Conservation (phyloP, 1,284 basidiomycete species). For the Rhodotorula sp. region DNA sequence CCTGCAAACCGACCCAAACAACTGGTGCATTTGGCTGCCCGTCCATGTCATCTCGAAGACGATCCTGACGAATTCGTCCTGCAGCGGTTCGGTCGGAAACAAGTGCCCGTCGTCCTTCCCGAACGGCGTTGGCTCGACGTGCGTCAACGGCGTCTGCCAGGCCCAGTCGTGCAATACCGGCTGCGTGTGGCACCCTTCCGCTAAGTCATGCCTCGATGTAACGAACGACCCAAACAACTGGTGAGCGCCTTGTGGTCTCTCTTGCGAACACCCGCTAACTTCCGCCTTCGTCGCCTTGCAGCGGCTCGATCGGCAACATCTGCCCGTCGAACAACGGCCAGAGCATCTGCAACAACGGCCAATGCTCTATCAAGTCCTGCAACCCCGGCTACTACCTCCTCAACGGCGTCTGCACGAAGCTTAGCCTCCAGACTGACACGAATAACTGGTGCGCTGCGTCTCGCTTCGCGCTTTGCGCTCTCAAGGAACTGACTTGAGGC, state of each 20-base stretch:
- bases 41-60: neutral
- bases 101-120: constrained; percentile 27
- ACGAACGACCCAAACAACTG: constrained; percentile 25
- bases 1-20: constrained; percentile 20
- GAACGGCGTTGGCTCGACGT: constrained; percentile 23
- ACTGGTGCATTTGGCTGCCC: constrained; percentile 12
- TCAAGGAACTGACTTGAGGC: too few relatives aligned
- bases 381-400: constrained; percentile 12
- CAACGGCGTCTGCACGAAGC: constrained; percentile 18
- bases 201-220: constrained; percentile 16
- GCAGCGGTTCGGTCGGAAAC: constrained; percentile 15
- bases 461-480: too few relatives aligned
- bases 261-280: neutral
- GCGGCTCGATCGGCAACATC: constrained; percentile 21
- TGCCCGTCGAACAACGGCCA: constrained; percentile 21
- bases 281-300: neutral
- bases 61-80: too few relatives aligned
- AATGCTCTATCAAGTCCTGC: constrained; percentile 26
- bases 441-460: constrained; percentile 25
- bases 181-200: constrained; percentile 17
- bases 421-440: constrained; percentile 18
- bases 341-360: constrained; percentile 15
- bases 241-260: neutral
- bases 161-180: constrained; percentile 25
- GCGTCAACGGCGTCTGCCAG: constrained; percentile 25